Base-by-base conservation (phyloP, 1,284 basidiomycete genomes). In the Schizophyllum commune region DNA sequence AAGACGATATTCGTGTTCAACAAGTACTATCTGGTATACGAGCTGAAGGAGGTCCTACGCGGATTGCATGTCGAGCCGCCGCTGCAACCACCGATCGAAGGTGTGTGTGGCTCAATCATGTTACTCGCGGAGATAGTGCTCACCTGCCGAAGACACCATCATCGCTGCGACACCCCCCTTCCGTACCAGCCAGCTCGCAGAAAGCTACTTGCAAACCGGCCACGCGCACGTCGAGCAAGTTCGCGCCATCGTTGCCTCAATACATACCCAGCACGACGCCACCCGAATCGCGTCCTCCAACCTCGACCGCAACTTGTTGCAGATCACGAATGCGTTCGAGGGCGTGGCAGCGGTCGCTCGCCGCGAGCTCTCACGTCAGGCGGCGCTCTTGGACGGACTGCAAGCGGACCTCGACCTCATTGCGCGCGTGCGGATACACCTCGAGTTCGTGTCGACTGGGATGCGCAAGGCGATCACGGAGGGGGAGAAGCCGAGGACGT, bases 1-100 rank as follows among this genome's bases (percentile, higher is more conserved):
- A 62, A 89, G 87, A 80, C 83, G 8, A 88, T 92, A 63, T 92
- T 83, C 68, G 86, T 91, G 4, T 92, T 89, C 74, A 92, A 91
- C 74, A 90, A 89, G 68, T 77, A 81, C 65, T 89, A 88, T 66
- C 78, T 92, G 52, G 88, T 89, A 63, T 76, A 83, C 56, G 84
- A 87, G 59, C 60, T 88, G 34, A 80, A 86, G 2, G 79, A 86
- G 54, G 83, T 89, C 27, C 71, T 91, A 5, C 75, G 72, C 19
- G 78, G 82, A 55, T 77, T 91, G 11, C 77, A 72, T n/a, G 74
- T 83, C n/a, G 79, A 85, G 55, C 76, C 88, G 2, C 76, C 78
- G 9, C 66, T 89, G 20, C 85, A 90, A 65, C 83, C 85, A 15
- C 79, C 82, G 22, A 81, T 88, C 62, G 86, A 89, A 74, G 86